phyloP scores from a whole-genome alignment of 2,329 filamentous ascomycete species.

The Xylariaceae sp. region DNA sequence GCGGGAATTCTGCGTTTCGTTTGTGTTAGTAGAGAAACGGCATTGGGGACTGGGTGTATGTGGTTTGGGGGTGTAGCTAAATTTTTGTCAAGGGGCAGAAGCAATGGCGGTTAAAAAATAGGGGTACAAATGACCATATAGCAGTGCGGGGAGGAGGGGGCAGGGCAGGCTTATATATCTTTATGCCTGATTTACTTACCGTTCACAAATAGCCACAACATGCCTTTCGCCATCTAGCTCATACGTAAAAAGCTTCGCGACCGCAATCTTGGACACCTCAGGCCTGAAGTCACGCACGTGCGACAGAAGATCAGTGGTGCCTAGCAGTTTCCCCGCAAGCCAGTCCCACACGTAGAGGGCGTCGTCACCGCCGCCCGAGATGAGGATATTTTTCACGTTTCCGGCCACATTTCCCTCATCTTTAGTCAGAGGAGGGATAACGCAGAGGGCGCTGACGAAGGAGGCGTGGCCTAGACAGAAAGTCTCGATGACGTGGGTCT shows the following conservation, averaged over 20 bases:
- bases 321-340: conserved; percentile 50
- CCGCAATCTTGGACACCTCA: conserved; percentile 38
- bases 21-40: too few species aligned
- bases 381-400: too few species aligned
- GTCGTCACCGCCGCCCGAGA: conserved; percentile 84
- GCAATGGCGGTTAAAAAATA: too few species aligned
- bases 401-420: too few species aligned
- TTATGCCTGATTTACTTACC: conserved; percentile 36
- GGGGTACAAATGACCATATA: too few species aligned
- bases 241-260: conserved; percentile 39
- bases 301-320: conserved; percentile 47
- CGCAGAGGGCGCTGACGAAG: conserved; percentile 73
- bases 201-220: conserved; percentile 39
- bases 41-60: too few species aligned
- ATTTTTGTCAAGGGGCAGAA: too few species aligned
- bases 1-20: neutral
- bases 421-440: too few species aligned
- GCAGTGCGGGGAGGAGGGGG: neutral
- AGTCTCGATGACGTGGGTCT: conserved; percentile 80
- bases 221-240: conserved; percentile 23
- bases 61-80: too few species aligned
- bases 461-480: conserved; percentile 86
- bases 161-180: conserved; percentile 31
- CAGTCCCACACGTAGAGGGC: conserved; percentile 80
- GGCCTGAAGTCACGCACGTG: conserved; percentile 35